These are phyloP conservation scores for Secale cereale DNA, from an alignment of 176 grass and related monocot genomes.

Conservation along the genomic window DNA sequence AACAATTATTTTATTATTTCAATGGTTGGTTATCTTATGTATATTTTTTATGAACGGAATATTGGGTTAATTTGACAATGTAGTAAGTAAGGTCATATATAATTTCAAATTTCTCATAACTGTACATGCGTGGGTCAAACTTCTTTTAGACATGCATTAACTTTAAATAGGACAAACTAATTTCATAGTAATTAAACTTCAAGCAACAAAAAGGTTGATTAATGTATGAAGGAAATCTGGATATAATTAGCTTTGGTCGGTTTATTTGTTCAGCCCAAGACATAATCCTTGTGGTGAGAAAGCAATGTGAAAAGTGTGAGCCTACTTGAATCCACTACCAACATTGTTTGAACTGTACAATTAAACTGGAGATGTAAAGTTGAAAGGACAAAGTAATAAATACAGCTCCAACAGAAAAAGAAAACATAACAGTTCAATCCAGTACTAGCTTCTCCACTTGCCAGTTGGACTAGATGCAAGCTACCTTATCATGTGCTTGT, in stretches of 20 bases:
- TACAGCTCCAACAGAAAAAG: background rate
- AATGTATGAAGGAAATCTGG: background rate
- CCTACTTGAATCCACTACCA: slow-evolving; percentile 10
- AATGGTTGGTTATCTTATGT: background rate
- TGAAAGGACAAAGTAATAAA: slow-evolving; percentile 18
- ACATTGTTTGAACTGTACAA: slow-evolving; percentile 3
- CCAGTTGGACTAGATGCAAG: slow-evolving; percentile 18
- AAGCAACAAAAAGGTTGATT: background rate
- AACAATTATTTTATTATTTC: background rate
- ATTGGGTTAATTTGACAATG: background rate
- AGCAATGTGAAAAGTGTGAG: background rate
- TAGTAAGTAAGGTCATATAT: background rate
- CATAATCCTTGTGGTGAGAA: background rate
- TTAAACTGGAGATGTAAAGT: background rate
- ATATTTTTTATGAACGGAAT: background rate
- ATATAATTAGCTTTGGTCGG: background rate
- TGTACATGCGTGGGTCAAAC: background rate
- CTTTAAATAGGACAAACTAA: background rate
- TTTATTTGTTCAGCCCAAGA: background rate
- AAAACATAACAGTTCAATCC: slow-evolving; percentile 8
- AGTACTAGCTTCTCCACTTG: slow-evolving; percentile 13
- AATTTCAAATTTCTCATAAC: background rate
- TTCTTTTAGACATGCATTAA: background rate
- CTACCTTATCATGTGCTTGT: slow-evolving; percentile 38
- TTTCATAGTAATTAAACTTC: background rate